Conservation (phyloP, 1,284 basidiomycete species). For the Malassezia nana region DNA sequence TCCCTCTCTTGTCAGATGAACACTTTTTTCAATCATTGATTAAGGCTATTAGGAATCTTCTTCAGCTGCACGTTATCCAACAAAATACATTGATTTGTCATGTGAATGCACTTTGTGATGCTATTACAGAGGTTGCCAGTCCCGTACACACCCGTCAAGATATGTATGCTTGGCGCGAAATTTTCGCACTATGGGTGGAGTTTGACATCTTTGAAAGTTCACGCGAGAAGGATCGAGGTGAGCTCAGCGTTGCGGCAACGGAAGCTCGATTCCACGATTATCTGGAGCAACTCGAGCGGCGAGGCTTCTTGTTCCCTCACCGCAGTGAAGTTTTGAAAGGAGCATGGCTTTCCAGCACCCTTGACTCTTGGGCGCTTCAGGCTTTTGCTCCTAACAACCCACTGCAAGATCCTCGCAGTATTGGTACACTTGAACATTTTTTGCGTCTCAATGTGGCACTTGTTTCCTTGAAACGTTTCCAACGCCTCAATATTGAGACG, state of each 20-base stretch:
- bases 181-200: conserved; percentile 80
- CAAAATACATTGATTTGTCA: conserved; percentile 59
- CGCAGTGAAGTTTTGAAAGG: neutral
- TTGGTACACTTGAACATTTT: conserved; percentile 59
- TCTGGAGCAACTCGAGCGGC: conserved; percentile 58
- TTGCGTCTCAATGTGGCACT: conserved; percentile 70
- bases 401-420: conserved; percentile 26
- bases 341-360: neutral
- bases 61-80: conserved; percentile 58
- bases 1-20: conserved; percentile 70
- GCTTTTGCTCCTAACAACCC: conserved; percentile 23
- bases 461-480: conserved; percentile 69
- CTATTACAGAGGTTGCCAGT: conserved; percentile 48
- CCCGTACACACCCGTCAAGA: conserved; percentile 55
- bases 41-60: conserved; percentile 62
- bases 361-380: conserved; percentile 32
- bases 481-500: conserved; percentile 77
- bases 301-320: conserved; percentile 25
- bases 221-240: conserved; percentile 64
- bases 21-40: conserved; percentile 71
- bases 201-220: conserved; percentile 74
- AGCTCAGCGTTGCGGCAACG: conserved; percentile 62
- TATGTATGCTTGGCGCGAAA: conserved; percentile 81
- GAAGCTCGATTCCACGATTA: conserved; percentile 66
- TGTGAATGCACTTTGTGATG: conserved; percentile 59